phyloP scores from a whole-genome alignment of 2,329 filamentous ascomycete species.

The Chrysosporium queenslandicum region DNA sequence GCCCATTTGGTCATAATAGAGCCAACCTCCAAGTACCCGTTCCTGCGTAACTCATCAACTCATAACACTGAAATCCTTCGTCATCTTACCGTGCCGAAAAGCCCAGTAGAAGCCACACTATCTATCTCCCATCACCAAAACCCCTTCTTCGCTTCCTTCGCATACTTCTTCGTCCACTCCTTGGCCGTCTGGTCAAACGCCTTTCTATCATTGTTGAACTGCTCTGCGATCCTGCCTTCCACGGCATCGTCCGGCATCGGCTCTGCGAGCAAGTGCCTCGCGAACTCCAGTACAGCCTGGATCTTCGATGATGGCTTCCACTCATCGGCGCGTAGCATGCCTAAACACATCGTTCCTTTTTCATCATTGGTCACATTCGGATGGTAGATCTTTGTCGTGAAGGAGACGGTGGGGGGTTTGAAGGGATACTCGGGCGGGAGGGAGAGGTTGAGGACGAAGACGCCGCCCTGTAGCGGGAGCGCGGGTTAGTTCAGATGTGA shows the following conservation, averaged over 20 bases:
- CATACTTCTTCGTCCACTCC: constrained; percentile 65
- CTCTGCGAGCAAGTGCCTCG: constrained; percentile 62
- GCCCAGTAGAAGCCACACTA: neutral
- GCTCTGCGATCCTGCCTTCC: constrained; percentile 74
- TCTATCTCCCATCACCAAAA: neutral
- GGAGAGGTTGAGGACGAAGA: constrained; percentile 60
- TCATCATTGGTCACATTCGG: constrained; percentile 86
- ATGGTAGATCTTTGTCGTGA: constrained; percentile 98
- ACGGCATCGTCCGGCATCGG: constrained; percentile 85
- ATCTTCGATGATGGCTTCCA: constrained; percentile 87
- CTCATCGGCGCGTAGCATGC: constrained; percentile 70
- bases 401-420: constrained; percentile 96
- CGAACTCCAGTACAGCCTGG: constrained; percentile 62
- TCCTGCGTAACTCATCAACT: too few relatives aligned
- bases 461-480: too few relatives aligned
- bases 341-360: constrained; percentile 75
- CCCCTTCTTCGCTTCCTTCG: constrained; percentile 35
- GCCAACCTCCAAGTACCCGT: too few relatives aligned
- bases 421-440: constrained; percentile 97
- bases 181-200: constrained; percentile 66
- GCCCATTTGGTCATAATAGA: too few relatives aligned
- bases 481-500: too few relatives aligned
- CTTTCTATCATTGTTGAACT: constrained; percentile 59
- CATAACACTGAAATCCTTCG: too few relatives aligned
- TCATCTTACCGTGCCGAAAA: neutral